These are phyloP conservation scores for Myochromella boudieri DNA, from an alignment of 768 basidiomycete species.

Conservation along the genomic window DNA sequence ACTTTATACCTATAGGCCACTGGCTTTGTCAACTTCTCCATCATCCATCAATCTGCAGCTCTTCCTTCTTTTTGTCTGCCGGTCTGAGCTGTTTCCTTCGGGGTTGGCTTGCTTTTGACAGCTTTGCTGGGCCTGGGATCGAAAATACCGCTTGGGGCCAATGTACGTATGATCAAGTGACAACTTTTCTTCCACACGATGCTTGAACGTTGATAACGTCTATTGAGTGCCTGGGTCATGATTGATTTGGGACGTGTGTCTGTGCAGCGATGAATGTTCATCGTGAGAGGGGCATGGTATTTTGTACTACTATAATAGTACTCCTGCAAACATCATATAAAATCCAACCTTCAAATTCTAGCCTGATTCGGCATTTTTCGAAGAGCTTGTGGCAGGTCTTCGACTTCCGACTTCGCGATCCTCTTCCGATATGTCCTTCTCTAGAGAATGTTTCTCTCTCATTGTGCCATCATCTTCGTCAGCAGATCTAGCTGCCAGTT, in stretches of 20 bases:
- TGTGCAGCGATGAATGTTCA: no score
- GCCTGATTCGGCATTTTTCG: slow-evolving; percentile 12
- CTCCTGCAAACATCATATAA: no score
- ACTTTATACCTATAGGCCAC: no score
- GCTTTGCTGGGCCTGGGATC: slow-evolving; percentile 1
- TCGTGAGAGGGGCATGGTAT: no score
- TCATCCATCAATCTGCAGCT: background rate
- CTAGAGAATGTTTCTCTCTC: slow-evolving; percentile 16
- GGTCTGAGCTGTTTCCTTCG: slow-evolving; percentile 3
- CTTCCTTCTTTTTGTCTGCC: slow-evolving; percentile 3
- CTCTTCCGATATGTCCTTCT: slow-evolving; percentile 15
- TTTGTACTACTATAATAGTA: no score
- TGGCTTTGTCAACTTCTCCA: slow-evolving; percentile 1
- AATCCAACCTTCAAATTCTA: no score
- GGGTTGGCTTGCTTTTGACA: slow-evolving; percentile 9
- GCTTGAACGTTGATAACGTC: no score
- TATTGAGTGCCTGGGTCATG: no score
- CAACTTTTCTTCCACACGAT: slow-evolving; percentile 1
- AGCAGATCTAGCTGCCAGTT: slow-evolving; percentile 3
- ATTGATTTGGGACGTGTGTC: no score
- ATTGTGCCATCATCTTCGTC: slow-evolving; percentile 27
- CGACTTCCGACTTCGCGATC: slow-evolving; percentile 15
- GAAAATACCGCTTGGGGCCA: background rate
- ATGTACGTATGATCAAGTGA: slow-evolving; percentile 13
- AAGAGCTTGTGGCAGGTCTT: slow-evolving; percentile 23